Base-by-base conservation (phyloP, 2,329 filamentous ascomycete species). In the Boeremia lycopersici region DNA sequence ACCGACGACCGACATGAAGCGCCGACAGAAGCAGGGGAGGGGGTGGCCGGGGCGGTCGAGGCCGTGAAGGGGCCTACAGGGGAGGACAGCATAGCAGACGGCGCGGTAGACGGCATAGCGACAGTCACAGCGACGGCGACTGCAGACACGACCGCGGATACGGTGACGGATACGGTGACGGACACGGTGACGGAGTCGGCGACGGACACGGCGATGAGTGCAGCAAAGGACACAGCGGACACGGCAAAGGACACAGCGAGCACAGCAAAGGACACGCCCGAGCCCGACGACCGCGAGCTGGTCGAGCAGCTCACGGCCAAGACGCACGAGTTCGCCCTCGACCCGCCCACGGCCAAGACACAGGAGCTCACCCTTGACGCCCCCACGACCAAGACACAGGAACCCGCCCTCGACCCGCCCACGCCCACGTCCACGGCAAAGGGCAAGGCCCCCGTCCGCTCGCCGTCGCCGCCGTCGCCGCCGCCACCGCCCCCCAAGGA, bases 401-500 rank as follows among this genome's bases (percentile, higher is more conserved):
- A 56, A 28, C 31, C 25, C 6, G 29, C 41, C 19, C 42, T 57
- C 34, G 62, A 65, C 52, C 11, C 64, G 26, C 48, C 64, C 17
- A 42, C 49, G 38, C 58, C 57, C 13, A 49, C 54, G 17, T 53
- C 64, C 17, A 45, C 45, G 35, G 52, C 49, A 12, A 68, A 65
- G 29, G 70, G 64, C 30, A 72, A 75, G 41, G 65, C 60, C 0
- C 56, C 70, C 15, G 49, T 74, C 4, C 65, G 61, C 28, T 74
- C 74, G 33, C 71, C 71, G 0, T 71, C 72, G 3, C 79, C 74
- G 33, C 71, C 71, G 0, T 71, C 72, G 3, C 79, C 80, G 28
- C 81, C 81, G 41, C 76, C 79, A 4, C 81, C 76, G 3, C 79
- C 81, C 2, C 76, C 78, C 2, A 82, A 82, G 64, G 81, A 84